phyloP scores from a whole-genome alignment of 225 moss, liverwort and hornwort genomes.

The Pleurozium schreberi region DNA sequence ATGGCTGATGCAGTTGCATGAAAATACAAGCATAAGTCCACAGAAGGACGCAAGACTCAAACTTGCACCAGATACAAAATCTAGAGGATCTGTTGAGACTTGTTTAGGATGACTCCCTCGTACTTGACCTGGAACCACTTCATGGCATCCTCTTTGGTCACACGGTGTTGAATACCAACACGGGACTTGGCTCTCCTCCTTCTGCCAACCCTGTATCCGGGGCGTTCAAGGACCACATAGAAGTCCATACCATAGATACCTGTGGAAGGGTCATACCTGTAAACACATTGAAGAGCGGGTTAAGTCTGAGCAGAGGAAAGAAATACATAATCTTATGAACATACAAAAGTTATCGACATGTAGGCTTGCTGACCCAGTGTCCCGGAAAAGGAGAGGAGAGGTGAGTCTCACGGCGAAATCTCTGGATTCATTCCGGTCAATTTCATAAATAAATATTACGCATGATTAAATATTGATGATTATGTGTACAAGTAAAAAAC shows the following conservation, averaged over 20 bases:
- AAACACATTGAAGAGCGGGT: neutral
- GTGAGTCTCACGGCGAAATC: neutral
- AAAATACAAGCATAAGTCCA: neutral
- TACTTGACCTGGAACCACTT: slow-evolving; percentile 50
- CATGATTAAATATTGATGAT: neutral
- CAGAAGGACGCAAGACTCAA: neutral
- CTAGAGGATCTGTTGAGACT: slow-evolving; percentile 11
- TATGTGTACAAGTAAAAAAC: too few relatives aligned
- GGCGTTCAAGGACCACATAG: slow-evolving; percentile 38
- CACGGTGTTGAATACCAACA: slow-evolving; percentile 37
- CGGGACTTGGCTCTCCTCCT: slow-evolving; percentile 35
- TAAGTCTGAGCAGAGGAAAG: too few relatives aligned
- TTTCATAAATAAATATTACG: neutral
- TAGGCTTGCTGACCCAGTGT: neutral
- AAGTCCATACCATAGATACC: slow-evolving; percentile 42
- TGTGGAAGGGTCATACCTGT: slow-evolving; percentile 35
- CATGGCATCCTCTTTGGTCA: slow-evolving; percentile 37
- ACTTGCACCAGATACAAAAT: neutral
- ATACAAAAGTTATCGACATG: neutral
- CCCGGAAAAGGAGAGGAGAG: neutral
- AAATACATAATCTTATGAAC: neutral
- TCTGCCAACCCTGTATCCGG: slow-evolving; percentile 28
- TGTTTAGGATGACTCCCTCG: slow-evolving; percentile 39
- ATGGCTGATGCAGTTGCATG: neutral
- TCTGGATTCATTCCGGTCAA: neutral